Conservation (phyloP, 2,329 filamentous ascomycete species). For the Epichloe coenophiala region DNA sequence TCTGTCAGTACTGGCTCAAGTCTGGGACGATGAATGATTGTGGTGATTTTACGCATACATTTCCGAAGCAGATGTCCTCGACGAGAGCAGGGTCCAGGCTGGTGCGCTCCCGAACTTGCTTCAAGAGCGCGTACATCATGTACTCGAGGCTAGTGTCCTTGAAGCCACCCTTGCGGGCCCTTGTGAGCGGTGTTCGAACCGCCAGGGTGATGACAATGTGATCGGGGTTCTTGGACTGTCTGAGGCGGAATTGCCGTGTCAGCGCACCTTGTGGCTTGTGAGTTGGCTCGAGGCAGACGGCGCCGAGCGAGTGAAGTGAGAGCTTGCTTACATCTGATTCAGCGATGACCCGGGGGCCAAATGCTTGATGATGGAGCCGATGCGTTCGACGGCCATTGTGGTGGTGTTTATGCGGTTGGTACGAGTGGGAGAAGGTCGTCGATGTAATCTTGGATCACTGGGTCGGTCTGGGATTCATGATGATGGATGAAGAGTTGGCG, state of each 20-base stretch:
- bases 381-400: conserved; percentile 70
- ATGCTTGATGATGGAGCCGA: conserved; percentile 79
- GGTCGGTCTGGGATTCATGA: too few relatives aligned
- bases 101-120: conserved; percentile 58
- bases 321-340: conserved; percentile 57
- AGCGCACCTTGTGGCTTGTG: neutral
- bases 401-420: neutral
- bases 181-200: conserved; percentile 75
- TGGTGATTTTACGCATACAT: conserved; percentile 38
- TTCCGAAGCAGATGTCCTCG: conserved; percentile 85
- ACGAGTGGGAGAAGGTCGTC: too few relatives aligned
- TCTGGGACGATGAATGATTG: neutral
- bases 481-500: neutral
- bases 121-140: conserved; percentile 69
- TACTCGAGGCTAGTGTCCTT: conserved; percentile 89
- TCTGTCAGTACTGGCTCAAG: neutral
- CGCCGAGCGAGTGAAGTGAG: neutral
- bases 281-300: neutral
- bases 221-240: conserved; percentile 83
- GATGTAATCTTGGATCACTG: too few relatives aligned
- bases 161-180: conserved; percentile 83
- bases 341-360: conserved; percentile 61
- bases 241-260: conserved; percentile 21
- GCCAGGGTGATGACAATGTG: conserved; percentile 95
- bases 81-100: conserved; percentile 68